Base-by-base conservation (phyloP, 1,139 yeast species). In the Pichia sp. region DNA sequence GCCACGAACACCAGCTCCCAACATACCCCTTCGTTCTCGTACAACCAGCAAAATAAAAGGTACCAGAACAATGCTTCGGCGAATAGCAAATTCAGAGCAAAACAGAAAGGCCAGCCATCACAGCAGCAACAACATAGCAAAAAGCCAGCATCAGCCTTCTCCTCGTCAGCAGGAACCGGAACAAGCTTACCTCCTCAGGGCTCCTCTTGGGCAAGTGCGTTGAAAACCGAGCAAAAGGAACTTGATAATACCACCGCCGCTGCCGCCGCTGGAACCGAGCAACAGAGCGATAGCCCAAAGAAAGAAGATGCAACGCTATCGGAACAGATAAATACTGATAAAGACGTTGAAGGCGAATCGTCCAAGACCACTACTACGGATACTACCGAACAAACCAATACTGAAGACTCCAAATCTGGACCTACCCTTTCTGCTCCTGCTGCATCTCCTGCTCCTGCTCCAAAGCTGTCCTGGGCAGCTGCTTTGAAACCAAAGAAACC, bases 381-480 rank as follows among this genome's bases (percentile, higher is more conserved):
- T 5, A 36, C 10, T 36, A 36, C 40, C 15, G 40, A 44, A 2
- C 49, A 54, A 16, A 52, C 57, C 48, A 31, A n/a, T 59, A 72
- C 74, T 38, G 60, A 70, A 7, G 42, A 46, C 8, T 15, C 42
- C 15, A 36, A 36, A 13, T 36, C 40, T 36, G 40, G 15, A 36
- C 45, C 45, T 42, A n/a, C 45, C 16, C 26, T 26, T 42, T 42
- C 45, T 2, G 45, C 45, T 6, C 30, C n/a, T 4, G n/a, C 40
- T 34, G 40, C 11, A 34, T 11, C 40, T 11, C 74, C 72, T 60
- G 75, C 84, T 34, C 80, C 81, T 61, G 77, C 85, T 53, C 83
- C 86, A 59, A 78, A 79, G 53, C 58, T 64, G 58, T 45, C 74
- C 67, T 61, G 74, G 62, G 65, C 66, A 19, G 60, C 60, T 34